These are phyloP conservation scores for Circinella umbellata DNA, from an alignment of 371 early-diverging fungal species.

Conservation along the genomic window DNA sequence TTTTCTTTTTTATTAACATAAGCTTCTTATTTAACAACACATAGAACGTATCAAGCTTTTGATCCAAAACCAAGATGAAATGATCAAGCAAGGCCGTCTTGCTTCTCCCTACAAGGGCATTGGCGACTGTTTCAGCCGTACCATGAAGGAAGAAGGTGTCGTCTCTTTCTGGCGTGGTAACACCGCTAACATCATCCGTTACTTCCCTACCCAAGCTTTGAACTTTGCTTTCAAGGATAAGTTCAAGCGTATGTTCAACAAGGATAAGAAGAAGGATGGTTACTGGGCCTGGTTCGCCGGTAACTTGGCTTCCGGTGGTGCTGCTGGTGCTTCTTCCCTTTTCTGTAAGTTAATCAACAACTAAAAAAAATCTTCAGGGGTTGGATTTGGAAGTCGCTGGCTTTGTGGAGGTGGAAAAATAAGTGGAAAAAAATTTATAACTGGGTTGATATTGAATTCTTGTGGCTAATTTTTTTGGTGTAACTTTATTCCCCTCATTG, in stretches of 20 bases:
- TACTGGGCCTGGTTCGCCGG: conserved; percentile 78
- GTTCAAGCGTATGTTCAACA: conserved; percentile 81
- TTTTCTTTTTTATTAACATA: no score
- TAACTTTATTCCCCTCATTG: background rate
- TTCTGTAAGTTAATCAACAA: conserved; percentile 15
- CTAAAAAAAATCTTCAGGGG: background rate
- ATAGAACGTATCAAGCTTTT: conserved; percentile 81
- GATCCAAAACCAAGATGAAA: conserved; percentile 83
- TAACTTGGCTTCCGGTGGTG: conserved; percentile 83
- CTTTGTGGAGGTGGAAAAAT: background rate
- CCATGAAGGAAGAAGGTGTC: conserved; percentile 74
- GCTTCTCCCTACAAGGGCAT: conserved; percentile 79
- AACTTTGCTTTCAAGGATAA: conserved; percentile 86
- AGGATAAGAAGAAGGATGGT: conserved; percentile 66
- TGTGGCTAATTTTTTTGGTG: conserved; percentile 1
- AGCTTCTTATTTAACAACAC: conserved; percentile 38
- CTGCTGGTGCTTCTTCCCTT: conserved; percentile 69
- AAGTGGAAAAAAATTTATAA: background rate
- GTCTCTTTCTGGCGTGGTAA: conserved; percentile 83
- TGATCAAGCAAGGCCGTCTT: conserved; percentile 79
- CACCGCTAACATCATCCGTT: conserved; percentile 83
- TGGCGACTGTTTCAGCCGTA: conserved; percentile 78
- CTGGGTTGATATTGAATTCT: background rate
- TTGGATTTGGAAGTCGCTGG: background rate
- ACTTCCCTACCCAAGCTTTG: conserved; percentile 88